Evolutionary conservation across 208 protist genomes (phyloP).

Genomic region (Leptomonas seymouri): DNA sequence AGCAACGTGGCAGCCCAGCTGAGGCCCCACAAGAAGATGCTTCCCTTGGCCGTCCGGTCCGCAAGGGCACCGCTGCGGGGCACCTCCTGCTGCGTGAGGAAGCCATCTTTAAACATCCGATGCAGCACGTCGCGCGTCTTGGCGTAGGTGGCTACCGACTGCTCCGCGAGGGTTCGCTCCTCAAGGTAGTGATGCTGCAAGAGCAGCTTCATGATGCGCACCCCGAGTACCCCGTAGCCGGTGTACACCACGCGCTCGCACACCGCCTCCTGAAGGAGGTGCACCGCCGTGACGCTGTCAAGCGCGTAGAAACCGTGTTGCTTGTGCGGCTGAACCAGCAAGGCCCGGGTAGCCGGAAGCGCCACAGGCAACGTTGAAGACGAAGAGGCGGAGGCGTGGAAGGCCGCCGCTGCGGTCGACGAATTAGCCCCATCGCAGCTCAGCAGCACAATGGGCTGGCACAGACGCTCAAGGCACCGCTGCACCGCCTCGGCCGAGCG

Average conservation of each 20-base stretch:
- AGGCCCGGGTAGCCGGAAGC: conserved; percentile 19
- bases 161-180: conserved; percentile 79
- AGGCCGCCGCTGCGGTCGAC: conserved; percentile 1
- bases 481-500: conserved; percentile 30
- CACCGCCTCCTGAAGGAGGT: conserved; percentile 47
- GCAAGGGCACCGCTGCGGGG: conserved; percentile 43
- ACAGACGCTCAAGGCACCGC: conserved; percentile 29
- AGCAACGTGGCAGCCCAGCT: conserved; percentile 42
- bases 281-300: conserved; percentile 35
- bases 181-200: conserved; percentile 73
- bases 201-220: conserved; percentile 82
- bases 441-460: conserved; percentile 32
- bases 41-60: conserved; percentile 61
- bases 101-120: conserved; percentile 79
- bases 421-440: conserved; percentile 14
- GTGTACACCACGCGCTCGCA: conserved; percentile 78
- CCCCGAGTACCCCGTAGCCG: conserved; percentile 77
- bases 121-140: conserved; percentile 72
- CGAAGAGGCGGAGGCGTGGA: neutral
- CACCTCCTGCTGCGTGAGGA: conserved; percentile 72
- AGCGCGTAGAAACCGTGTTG: conserved; percentile 22
- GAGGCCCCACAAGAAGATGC: conserved; percentile 71
- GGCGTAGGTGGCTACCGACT: conserved; percentile 69
- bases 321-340: conserved; percentile 20
- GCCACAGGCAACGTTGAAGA: neutral